Evolutionary conservation across 192 early-diverging fungal species (phyloP), one percentile per base, ranked within the genome.

Genomic region (Helicostylum pulchrum): DNA sequence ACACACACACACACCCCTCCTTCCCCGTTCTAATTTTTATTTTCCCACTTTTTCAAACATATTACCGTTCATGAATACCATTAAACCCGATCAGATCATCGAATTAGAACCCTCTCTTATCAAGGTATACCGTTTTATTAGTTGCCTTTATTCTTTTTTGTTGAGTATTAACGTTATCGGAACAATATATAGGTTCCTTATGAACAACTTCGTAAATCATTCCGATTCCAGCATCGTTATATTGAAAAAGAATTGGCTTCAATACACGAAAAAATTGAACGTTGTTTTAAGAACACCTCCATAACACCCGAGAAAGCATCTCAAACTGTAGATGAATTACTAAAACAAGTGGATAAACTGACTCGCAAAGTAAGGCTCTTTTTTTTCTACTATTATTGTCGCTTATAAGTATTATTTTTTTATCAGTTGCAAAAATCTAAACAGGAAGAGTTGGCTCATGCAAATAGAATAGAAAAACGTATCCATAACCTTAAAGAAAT

Each of bases 101-200:
- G 87, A 83, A 34, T 83, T 99, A 36, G 97, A 99, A 78, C 91
- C 96, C 73, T 87, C 95, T 1, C 90, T 99, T 60, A 81, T 99
- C 51, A 95, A 94, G 87, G 96, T 90, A 78, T 48, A 65, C 9
- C 36, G 1, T 39, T 39, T 2, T 26, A 26, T 26, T 26, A 26
- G 26, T 26, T 26, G 26, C 2, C 26, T 26, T 26, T 26, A 26
- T 26, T 26, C 26, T 39, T 39, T 39, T 10, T 6, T 39, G 36
- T 39, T 39, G 5, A n/a, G 11, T 9, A 50, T 14, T 42, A 32
- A 17, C 10, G n/a, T 10, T 21, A 7, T 34, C 10, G 15, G 15
- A 36, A 19, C 17, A 47, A 34, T 57, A 20, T 4, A 23, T 65
- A 94, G 90, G 90, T 91, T n/a, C 92, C 94, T 7, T 74, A 89